Percentiles rank a stretch among this genome's conserved stretches.
phyloP scores from a whole-genome alignment of 1,284 basidiomycete species.

The Moniliophthora roreri region DNA sequence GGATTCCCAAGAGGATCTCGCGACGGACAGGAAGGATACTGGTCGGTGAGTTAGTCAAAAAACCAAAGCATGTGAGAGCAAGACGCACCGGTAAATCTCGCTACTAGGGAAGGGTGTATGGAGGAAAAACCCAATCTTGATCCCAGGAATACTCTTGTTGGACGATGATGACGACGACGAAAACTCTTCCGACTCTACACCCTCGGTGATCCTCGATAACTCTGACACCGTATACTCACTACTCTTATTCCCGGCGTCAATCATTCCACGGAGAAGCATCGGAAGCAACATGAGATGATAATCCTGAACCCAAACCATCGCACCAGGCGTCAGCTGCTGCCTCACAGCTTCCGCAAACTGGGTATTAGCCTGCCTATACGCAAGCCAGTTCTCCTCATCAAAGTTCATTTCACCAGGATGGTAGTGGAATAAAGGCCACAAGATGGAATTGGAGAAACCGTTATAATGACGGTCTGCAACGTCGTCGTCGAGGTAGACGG shows the following conservation, averaged over 20 bases:
- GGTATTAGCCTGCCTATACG: constrained; percentile 96
- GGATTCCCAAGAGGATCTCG: constrained; percentile 93
- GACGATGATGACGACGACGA: no score
- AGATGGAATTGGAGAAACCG: constrained; percentile 98
- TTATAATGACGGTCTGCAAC: constrained; percentile 98
- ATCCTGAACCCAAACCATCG: constrained; percentile 99
- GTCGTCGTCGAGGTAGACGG: constrained; percentile 97
- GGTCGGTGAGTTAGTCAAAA: constrained; percentile 4
- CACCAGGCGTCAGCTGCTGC: constrained; percentile 74
- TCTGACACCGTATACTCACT: constrained; percentile 69
- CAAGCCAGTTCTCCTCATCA: constrained; percentile 97
- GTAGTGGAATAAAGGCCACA: constrained; percentile 99
- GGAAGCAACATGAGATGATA: constrained; percentile 98
- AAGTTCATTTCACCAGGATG: constrained; percentile 99
- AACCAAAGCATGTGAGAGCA: constrained; percentile 13
- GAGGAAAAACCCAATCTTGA: constrained; percentile 97
- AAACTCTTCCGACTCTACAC: constrained; percentile 61
- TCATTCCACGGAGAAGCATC: constrained; percentile 86
- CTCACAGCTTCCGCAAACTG: constrained; percentile 90
- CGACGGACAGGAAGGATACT: constrained; percentile 96
- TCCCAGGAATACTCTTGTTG: constrained; percentile 47
- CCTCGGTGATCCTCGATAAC: constrained; percentile 75
- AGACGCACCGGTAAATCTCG: constrained; percentile 90
- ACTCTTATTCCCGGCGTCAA: constrained; percentile 68
- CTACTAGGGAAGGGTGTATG: constrained; percentile 98